A percentile compares a stretch with the other conserved stretches of the same genome.
Evolutionary conservation across 176 grass and related monocot genomes (phyloP).

Genomic region (Bothriochloa decipiens): DNA sequence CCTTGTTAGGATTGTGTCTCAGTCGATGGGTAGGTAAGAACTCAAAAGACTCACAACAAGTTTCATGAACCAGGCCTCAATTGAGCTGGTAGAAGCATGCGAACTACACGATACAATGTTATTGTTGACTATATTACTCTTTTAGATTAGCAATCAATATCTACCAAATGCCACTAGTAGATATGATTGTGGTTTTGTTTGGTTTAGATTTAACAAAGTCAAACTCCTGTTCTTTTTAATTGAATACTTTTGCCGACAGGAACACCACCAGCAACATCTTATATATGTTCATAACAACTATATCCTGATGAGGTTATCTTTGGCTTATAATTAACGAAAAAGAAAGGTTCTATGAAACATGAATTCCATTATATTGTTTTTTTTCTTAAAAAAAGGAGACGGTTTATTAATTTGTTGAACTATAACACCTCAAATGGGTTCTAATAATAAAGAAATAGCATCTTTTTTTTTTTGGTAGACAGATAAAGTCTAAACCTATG

Average conservation of each 20-base stretch:
- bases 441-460: background rate
- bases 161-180: no score
- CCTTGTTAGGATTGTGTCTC: no score
- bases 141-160: no score
- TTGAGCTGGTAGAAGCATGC: no score
- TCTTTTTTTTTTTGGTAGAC: background rate
- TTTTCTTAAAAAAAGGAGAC: no score
- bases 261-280: background rate
- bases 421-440: background rate
- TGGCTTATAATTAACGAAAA: background rate
- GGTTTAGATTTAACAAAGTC: background rate
- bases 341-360: background rate
- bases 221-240: background rate
- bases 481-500: background rate
- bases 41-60: no score
- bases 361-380: background rate
- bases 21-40: no score
- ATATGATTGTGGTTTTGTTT: no score
- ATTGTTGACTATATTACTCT: no score
- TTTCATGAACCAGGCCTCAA: no score
- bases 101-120: no score
- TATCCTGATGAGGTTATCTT: background rate
- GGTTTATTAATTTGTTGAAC: background rate
- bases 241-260: background rate
- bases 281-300: background rate